Percentiles rank a stretch among this genome's conserved stretches.
These are phyloP conservation scores for Penicillium salamii DNA, from an alignment of 495 filamentous ascomycete species.

Conservation along the genomic window DNA sequence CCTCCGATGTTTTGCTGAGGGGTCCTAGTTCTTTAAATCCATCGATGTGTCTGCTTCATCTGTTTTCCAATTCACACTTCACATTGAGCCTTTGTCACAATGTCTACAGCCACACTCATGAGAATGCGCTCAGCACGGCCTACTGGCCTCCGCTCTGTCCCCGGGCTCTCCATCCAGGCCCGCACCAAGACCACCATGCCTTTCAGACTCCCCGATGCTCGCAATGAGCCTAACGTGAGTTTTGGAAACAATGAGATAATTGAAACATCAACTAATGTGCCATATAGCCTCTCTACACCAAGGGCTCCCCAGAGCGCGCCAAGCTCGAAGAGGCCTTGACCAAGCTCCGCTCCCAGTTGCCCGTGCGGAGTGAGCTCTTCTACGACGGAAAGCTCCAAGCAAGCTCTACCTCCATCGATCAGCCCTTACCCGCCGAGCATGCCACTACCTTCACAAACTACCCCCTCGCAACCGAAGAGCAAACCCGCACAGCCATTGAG, in stretches of 20 bases:
- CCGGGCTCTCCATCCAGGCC: slow-evolving; percentile 15
- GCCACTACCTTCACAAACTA: slow-evolving; percentile 67
- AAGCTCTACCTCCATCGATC: slow-evolving; percentile 33
- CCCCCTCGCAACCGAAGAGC: slow-evolving; percentile 64
- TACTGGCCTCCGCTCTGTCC: slow-evolving; percentile 9
- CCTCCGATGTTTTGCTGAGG: slow-evolving; percentile 1
- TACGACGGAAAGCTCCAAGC: slow-evolving; percentile 56
- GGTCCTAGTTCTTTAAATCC: not conserved
- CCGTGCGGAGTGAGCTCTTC: slow-evolving; percentile 44
- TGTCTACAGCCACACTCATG: slow-evolving; percentile 21
- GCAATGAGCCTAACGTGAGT: slow-evolving; percentile 39
- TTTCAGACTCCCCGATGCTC: slow-evolving; percentile 33
- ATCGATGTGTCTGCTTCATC: not conserved
- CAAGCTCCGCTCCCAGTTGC: slow-evolving; percentile 44
- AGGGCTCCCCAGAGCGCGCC: slow-evolving; percentile 66
- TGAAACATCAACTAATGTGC: not conserved
- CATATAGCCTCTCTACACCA: slow-evolving; percentile 68
- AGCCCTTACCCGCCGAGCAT: slow-evolving; percentile 76
- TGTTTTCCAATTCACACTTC: slow-evolving; percentile 1
- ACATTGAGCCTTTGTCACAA: slow-evolving; percentile 1
- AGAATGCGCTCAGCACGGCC: slow-evolving; percentile 17
- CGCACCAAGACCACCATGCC: slow-evolving; percentile 31
- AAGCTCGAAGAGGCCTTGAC: slow-evolving; percentile 64
- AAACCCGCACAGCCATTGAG: slow-evolving; percentile 72
- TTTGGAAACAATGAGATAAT: not conserved